Percentiles rank a stretch among this genome's conserved stretches.
Evolutionary conservation across 306 rosid species (phyloP).

Genomic region (Citrullus colocynthis): DNA sequence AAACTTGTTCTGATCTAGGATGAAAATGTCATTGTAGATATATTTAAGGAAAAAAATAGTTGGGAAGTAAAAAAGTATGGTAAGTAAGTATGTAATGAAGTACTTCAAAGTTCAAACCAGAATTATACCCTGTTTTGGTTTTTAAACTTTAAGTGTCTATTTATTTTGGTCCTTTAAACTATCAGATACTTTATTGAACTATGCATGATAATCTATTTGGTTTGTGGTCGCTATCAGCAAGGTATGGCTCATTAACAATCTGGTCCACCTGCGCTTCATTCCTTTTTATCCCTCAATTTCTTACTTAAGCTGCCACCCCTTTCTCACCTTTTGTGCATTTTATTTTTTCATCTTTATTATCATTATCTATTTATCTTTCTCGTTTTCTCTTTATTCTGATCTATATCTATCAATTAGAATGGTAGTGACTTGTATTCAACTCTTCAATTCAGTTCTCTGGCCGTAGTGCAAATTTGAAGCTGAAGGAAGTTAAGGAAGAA

Average conservation of each 20-base stretch:
- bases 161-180: background rate
- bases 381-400: background rate
- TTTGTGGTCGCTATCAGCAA: background rate
- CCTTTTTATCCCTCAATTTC: background rate
- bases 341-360: background rate
- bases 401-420: background rate
- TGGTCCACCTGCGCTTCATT: background rate
- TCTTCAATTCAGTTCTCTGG: slow-evolving; percentile 9
- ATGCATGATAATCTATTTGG: background rate
- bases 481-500: slow-evolving; percentile 11
- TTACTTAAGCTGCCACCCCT: background rate
- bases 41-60: background rate
- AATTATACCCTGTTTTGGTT: background rate
- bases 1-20: background rate
- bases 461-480: background rate
- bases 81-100: background rate
- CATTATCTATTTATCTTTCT: background rate
- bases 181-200: background rate
- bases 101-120: background rate
- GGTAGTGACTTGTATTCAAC: slow-evolving; percentile 1
- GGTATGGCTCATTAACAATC: background rate
- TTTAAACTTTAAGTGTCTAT: background rate
- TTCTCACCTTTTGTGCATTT: background rate
- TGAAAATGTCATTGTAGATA: background rate
- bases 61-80: background rate